A percentile compares a stretch with the other conserved stretches of the same genome.
Evolutionary conservation across 140 eudicot genomes (phyloP).

Genomic region (Flaveria floridana): DNA sequence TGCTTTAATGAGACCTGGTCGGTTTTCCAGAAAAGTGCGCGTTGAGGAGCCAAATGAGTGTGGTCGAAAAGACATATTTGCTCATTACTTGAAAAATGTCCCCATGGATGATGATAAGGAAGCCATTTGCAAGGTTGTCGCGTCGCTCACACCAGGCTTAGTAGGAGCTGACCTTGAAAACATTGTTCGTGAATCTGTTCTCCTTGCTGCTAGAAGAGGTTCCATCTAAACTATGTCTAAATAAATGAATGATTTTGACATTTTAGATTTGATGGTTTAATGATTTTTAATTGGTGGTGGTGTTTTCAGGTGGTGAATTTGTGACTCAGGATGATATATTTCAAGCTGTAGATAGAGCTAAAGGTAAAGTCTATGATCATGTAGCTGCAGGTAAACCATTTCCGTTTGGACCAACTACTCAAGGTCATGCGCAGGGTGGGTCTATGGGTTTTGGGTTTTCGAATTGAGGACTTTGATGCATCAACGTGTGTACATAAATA

Average conservation of each 20-base stretch:
- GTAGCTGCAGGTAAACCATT: slow-evolving; percentile 32
- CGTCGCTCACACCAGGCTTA: slow-evolving; percentile 44
- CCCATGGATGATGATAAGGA: slow-evolving; percentile 40
- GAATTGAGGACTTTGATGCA: slow-evolving; percentile 21
- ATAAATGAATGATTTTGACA: background rate
- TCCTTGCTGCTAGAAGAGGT: slow-evolving; percentile 55
- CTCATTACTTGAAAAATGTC: slow-evolving; percentile 34
- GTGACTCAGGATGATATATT: slow-evolving; percentile 36
- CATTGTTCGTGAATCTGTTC: slow-evolving; percentile 47
- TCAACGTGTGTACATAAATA: background rate
- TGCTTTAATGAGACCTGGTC: slow-evolving; percentile 60
- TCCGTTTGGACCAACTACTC: slow-evolving; percentile 27
- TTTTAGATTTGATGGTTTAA: background rate
- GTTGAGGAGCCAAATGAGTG: slow-evolving; percentile 51
- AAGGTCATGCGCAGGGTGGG: slow-evolving; percentile 8
- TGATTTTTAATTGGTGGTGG: background rate
- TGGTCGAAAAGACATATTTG: slow-evolving; percentile 49
- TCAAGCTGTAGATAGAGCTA: slow-evolving; percentile 38
- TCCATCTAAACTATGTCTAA: background rate
- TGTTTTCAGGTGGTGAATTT: slow-evolving; percentile 35
- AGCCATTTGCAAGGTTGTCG: slow-evolving; percentile 35
- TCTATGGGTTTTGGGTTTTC: slow-evolving; percentile 30
- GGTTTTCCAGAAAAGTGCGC: slow-evolving; percentile 51
- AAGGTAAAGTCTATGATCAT: slow-evolving; percentile 28
- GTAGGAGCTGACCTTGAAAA: slow-evolving; percentile 61